Evolutionary conservation across 2,329 filamentous ascomycete genomes (phyloP), one percentile per base, ranked within the genome.

Genomic region (Scopulariopsis brevicaulis): DNA sequence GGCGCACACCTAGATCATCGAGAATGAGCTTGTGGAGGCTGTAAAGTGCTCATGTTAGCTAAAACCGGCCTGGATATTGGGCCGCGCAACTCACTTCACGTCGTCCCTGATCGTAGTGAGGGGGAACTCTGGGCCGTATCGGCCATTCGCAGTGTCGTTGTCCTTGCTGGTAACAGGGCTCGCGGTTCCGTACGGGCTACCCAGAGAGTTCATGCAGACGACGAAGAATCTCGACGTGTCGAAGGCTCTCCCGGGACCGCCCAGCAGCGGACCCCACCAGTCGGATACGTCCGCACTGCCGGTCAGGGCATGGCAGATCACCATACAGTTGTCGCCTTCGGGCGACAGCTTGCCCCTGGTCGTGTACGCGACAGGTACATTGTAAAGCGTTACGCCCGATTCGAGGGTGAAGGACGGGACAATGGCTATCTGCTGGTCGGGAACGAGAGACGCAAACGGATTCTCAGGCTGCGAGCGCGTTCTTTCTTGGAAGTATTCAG

Each of bases 81-180:
- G n/a, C n/a, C 12, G n/a, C 3, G 4, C 20, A 6, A 70, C 87
- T 75, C 74, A 94, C 89, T 89, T 91, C 57, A 97, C 93, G 74
- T 99, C 94, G 69, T 99, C 94, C 63, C 93, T 81, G 62, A 99
- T 90, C 0, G 94, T 97, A 1, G 94, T 96, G 62, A 99, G 75
- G 53, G 94, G 94, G 64, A 99, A 99, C 67, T 99, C 94, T 1
- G 94, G 94, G 0, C 94, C 94, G 67, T 99, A 99, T 64, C 82
- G 82, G 20, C 83, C 91, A 62, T 89, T 84, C 56, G 76, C 77
- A 18, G 80, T 74, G 65, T 95, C 83, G 15, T 91, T 91, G 67
- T 96, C 86, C 70, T 90, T 95, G 64, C 85, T 86, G 1, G 94
- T 99, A 57, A 93, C 89, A 1, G 90, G 89, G 68, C 89, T 93